Conservation (phyloP, 1,284 basidiomycete species). For the Puccinia brachypodii region DNA sequence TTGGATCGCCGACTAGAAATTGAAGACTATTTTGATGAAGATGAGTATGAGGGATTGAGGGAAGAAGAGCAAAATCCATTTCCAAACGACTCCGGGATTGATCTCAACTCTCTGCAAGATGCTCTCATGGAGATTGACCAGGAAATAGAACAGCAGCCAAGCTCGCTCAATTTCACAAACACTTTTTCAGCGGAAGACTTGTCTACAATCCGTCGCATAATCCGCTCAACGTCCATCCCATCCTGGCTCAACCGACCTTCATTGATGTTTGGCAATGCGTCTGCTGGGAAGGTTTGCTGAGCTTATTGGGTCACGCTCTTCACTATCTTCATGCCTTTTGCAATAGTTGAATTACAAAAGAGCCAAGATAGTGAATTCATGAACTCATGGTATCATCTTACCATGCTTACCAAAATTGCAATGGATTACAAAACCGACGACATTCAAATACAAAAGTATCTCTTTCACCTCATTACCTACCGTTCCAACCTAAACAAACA, state of each 20-base stretch:
- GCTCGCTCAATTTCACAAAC: not conserved
- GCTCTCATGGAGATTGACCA: slow-evolving; percentile 12
- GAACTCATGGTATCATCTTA: slow-evolving; percentile 14
- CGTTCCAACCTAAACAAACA: slow-evolving; percentile 3
- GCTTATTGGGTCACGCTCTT: slow-evolving; percentile 17
- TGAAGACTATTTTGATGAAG: not conserved
- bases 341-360: not conserved
- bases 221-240: not conserved
- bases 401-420: slow-evolving; percentile 22
- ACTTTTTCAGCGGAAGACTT: not conserved
- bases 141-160: not conserved
- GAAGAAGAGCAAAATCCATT: not conserved
- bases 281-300: slow-evolving; percentile 8
- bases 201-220: not conserved
- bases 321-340: slow-evolving; percentile 19
- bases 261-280: not conserved
- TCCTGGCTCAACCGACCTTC: slow-evolving; percentile 12
- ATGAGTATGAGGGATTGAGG: not conserved
- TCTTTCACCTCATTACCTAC: slow-evolving; percentile 30
- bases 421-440: slow-evolving; percentile 19
- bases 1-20: not conserved
- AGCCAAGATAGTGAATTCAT: not conserved
- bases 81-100: not conserved
- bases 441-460: not conserved
- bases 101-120: slow-evolving; percentile 1